phyloP scores from a whole-genome alignment of 176 grass and related monocot species.

The Avena sativa region DNA sequence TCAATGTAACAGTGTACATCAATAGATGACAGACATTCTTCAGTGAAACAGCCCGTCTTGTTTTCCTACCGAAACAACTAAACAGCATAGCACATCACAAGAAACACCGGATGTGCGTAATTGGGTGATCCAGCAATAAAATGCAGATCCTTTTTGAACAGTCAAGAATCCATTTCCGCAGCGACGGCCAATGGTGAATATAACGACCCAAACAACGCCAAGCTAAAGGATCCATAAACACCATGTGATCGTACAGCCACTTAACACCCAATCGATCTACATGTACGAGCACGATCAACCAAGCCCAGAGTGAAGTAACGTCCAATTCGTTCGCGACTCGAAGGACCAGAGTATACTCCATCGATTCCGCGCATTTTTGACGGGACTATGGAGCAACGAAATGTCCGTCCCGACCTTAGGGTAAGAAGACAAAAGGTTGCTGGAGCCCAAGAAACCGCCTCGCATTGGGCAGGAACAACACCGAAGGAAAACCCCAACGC shows the following conservation, averaged over 20 bases:
- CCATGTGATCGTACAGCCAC: not conserved
- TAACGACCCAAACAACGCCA: not conserved
- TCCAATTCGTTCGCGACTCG: not conserved
- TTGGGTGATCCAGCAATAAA: not conserved
- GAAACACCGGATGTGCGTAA: not conserved
- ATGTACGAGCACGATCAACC: not conserved
- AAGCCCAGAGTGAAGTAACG: not conserved
- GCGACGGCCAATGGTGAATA: not conserved
- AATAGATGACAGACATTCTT: not conserved
- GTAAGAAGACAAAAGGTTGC: not conserved
- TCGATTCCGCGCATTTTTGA: not conserved
- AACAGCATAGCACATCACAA: not conserved
- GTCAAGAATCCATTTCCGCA: not conserved
- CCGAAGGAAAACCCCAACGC: not conserved
- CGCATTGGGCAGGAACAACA: not conserved
- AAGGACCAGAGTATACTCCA: not conserved
- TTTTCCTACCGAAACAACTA: not conserved
- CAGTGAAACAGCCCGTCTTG: not conserved
- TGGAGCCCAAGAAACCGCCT: not conserved
- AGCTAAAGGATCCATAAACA: not conserved
- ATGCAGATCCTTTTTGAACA: not conserved
- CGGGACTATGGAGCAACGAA: not conserved
- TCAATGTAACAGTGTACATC: constrained; percentile 33
- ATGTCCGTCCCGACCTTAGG: not conserved
- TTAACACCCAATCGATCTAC: not conserved